Evolutionary conservation across 129 eudicot species (phyloP).

Genomic region (Chrysanthemum lavandulifolium): DNA sequence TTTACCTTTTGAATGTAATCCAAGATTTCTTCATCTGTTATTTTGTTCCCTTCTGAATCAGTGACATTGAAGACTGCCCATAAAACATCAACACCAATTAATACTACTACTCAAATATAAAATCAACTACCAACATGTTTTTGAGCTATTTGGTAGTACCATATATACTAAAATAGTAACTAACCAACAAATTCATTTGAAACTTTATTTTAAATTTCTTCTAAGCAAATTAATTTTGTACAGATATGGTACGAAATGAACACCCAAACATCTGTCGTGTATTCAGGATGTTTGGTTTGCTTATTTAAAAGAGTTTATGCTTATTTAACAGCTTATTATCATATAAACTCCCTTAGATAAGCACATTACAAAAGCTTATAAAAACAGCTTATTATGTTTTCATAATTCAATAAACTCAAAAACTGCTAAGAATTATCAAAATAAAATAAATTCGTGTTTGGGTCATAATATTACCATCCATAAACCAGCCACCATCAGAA

Average conservation of each 20-base stretch:
- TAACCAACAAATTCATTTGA: too few relatives aligned
- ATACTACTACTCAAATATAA: neutral
- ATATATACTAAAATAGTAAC: too few relatives aligned
- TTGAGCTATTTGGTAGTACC: neutral
- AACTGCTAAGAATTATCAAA: neutral
- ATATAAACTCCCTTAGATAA: too few relatives aligned
- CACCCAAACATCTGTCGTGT: too few relatives aligned
- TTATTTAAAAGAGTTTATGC: too few relatives aligned
- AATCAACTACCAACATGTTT: neutral
- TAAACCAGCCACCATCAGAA: conserved; percentile 99
- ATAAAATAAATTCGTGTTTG: neutral
- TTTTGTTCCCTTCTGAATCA: conserved; percentile 93
- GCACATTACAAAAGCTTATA: too few relatives aligned
- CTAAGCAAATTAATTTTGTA: too few relatives aligned
- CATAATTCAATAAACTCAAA: neutral
- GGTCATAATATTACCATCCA: conserved; percentile 69
- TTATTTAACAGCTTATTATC: too few relatives aligned
- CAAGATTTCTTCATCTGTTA: conserved; percentile 70
- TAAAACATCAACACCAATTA: conserved; percentile 5
- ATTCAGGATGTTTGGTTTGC: too few relatives aligned
- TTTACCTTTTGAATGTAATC: conserved; percentile 84
- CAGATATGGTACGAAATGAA: too few relatives aligned
- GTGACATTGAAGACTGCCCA: conserved; percentile 85
- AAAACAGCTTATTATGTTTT: neutral
- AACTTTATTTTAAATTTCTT: too few relatives aligned